Evolutionary conservation across 2,329 filamentous ascomycete genomes (phyloP), one percentile per base, ranked within the genome.

Genomic region (Talaromyces sp.): DNA sequence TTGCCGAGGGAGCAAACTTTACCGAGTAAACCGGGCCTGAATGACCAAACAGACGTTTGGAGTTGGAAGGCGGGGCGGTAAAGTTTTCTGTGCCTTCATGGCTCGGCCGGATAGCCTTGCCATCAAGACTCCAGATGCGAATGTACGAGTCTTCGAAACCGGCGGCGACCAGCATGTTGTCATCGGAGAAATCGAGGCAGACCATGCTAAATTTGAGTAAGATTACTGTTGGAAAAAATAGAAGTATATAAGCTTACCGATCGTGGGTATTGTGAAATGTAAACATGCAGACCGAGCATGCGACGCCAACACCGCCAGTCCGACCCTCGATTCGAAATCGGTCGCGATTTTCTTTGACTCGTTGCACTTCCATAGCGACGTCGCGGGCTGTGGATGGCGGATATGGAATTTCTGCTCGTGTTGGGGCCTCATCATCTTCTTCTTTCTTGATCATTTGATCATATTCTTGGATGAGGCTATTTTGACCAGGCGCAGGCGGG

Each of bases 241-340:
- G 2, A 21, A 54, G 26, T 8, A 12, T 55, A 46, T 31, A 19
- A 38, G 64, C 85, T 79, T 78, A 92, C 91, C 86, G 89, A 74
- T 96, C 92, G 64, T 92, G 88, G 0, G 91, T 96, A 74, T 99
- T 99, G 79, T 99, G 94, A 70, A 97, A 96, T 0, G 94, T 99
- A 73, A 95, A 97, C 90, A 97, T 97, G 80, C 91, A 94, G 26
- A 95, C 88, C 68, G 92, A 96, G 62, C 97, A 82, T 27, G 88
- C 87, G 58, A 91, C 86, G 14, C 92, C 91, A 56, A 92, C 84
- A 9, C 92, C 93, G 17, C 91, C 90, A 12, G 90, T 93, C 35
- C 89, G 85, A 21, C 88, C 86, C 62, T 96, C 90, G 60, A 97
- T 93, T 70, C 86, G 89, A 73, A 97, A 96, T 19, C 93, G 85